A percentile compares a stretch with the other conserved stretches of the same genome.
phyloP scores from a whole-genome alignment of 78 protist species.

The Salpingoeca rosetta region DNA sequence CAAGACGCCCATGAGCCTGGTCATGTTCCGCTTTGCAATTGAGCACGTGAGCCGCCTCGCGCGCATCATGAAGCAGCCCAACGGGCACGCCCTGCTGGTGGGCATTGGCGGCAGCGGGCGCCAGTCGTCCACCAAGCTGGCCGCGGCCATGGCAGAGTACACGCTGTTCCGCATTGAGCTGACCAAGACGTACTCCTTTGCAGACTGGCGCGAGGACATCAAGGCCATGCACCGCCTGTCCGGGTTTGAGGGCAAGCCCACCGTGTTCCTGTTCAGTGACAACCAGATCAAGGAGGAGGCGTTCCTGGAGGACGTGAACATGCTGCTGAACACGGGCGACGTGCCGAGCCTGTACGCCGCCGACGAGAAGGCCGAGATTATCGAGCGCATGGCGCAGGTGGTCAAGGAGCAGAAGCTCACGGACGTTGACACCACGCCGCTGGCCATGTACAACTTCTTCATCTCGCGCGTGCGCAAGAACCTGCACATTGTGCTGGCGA shows the following conservation, averaged over 20 bases:
- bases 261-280: constrained; percentile 70
- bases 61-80: constrained; percentile 68
- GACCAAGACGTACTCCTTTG: constrained; percentile 19
- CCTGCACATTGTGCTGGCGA: constrained; percentile 55
- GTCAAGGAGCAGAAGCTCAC: constrained; percentile 46
- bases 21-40: constrained; percentile 65
- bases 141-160: constrained; percentile 60
- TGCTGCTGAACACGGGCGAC: constrained; percentile 79
- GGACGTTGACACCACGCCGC: not conserved
- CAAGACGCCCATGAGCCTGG: constrained; percentile 52
- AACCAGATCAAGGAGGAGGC: constrained; percentile 59
- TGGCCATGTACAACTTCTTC: constrained; percentile 18
- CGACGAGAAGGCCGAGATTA: constrained; percentile 44
- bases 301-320: constrained; percentile 62
- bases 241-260: constrained; percentile 38
- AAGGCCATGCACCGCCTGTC: constrained; percentile 31
- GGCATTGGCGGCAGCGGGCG: constrained; percentile 95
- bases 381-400: constrained; percentile 37
- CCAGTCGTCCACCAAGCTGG: constrained; percentile 71
- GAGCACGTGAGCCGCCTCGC: constrained; percentile 72
- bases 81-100: constrained; percentile 79
- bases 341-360: constrained; percentile 66
- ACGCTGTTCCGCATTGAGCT: constrained; percentile 45
- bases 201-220: constrained; percentile 55
- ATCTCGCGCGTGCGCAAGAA: constrained; percentile 30